Evolutionary conservation across 352 stramenopile genomes (phyloP), one percentile per base, ranked within the genome.

Genomic region (Pythium graminicola): DNA sequence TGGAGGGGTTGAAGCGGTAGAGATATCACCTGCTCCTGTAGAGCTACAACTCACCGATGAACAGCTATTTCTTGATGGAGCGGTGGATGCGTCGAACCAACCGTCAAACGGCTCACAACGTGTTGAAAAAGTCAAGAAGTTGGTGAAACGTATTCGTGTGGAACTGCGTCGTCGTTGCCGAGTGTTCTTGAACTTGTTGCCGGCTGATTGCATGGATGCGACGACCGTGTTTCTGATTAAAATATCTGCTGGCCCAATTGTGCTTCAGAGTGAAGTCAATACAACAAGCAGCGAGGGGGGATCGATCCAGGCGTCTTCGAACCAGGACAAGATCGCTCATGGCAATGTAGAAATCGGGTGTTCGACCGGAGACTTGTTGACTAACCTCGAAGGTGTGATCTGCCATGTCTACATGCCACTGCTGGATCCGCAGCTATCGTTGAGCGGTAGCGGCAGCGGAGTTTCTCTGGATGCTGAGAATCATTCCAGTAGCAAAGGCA

Each of bases 361-460:
- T 60, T 90, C 88, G n/a, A 92, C 79, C 1, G 86, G 85, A 11
- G 82, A 95, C 50, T 50, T 93, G 17, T 48, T 95, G 31, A 73
- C 71, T 8, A 93, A 95, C 61, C 67, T 95, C 11, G 82, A 90
- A 48, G 84, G 85, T 11, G 70, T 95, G 28, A 84, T 96, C 31
- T 90, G 77, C 43, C 78, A 96, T 43, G 84, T 96, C 4, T 95
- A 93, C 67, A 85, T 95, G 64, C 86, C 86, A 6, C 63, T 96
- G 17, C 47, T 96, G 10, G 81, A 93, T 35, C 73, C 81, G 1
- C 78, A 89, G 28, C 58, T 92, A 4, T 78, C 76, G 0, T 50
- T 68, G 6, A 57, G 44, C 42, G 57, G 57, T 4, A 66, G 59
- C 28, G 36, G 46, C 24, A 53, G 45, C 35, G 39, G 52, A 23